Evolutionary conservation across 192 early-diverging fungal genomes (phyloP), one percentile per base, ranked within the genome.

Genomic region (Podila epigama): DNA sequence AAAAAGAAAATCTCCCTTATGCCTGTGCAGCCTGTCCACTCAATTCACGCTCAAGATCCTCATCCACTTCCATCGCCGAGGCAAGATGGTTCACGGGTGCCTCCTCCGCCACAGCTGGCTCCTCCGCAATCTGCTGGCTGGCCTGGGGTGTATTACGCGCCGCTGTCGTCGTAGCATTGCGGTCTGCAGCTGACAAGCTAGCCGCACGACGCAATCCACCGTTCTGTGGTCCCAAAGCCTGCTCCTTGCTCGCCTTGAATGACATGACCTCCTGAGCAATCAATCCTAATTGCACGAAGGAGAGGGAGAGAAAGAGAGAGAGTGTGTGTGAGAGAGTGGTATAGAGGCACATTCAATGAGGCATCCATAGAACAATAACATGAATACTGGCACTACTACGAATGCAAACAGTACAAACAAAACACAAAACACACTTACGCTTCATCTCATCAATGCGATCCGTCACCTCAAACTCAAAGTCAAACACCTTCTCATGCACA

Each of bases 401-500:
- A 37, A 35, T 58, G 11, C 6, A n/a, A 5, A 32, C 39, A 34
- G 33, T 16, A 37, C 5, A 50, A 10, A 10, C 11, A 7, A 31
- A 40, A 1, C 16, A 7, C 15, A 9, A n/a, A 5, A 39, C 20
- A 37, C 20, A 75, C 86, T 68, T 77, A 91, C 87, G 70, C 71
- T 87, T 90, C 90, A 96, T 95, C 53, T 95, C 92, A 13, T 91
- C 90, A 36, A 94, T 86, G 10, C 79, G 71, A 36, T 96, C 88
- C 7, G 90, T 81, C 31, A 81, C 63, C 82, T 96, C 95, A 79
- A 96, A 96, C 4, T 87, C 83, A 72, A 96, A 96, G 67, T 96
- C 94, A 87, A 94, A 95, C 7, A 67, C 51, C 27, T 84, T 79
- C 27, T 82, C 67, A 61, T 94, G 92, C 32, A 79, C 64, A 11